Evolutionary conservation across 805 yeast species (phyloP).

Genomic region (Millerago galiae): DNA sequence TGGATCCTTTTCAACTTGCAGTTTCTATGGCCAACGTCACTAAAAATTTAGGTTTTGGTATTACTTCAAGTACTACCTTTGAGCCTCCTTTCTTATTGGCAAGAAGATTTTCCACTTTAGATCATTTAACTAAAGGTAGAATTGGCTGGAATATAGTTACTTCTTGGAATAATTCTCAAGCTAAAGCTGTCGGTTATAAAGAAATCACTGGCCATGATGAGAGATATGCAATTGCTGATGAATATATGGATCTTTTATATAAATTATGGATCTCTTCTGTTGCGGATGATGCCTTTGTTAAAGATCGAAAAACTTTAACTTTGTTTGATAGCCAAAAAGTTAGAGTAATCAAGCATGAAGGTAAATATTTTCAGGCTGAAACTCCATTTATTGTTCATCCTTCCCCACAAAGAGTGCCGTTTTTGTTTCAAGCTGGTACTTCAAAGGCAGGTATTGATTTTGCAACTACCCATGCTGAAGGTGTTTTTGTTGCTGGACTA

Average conservation of each 20-base stretch:
- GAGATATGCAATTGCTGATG: constrained; percentile 36
- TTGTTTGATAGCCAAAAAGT: constrained; percentile 31
- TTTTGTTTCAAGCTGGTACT: constrained; percentile 39
- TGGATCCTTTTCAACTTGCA: constrained; percentile 29
- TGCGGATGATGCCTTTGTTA: constrained; percentile 31
- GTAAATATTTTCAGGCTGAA: constrained; percentile 33
- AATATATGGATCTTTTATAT: constrained; percentile 33
- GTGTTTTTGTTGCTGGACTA: constrained; percentile 31
- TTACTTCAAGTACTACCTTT: constrained; percentile 37
- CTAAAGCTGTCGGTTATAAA: constrained; percentile 32
- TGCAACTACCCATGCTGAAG: constrained; percentile 39
- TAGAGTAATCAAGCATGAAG: constrained; percentile 32
- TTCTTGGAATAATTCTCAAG: constrained; percentile 36
- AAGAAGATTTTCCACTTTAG: constrained; percentile 35
- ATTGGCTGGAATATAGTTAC: constrained; percentile 43
- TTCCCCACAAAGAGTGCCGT: constrained; percentile 34
- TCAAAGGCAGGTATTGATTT: constrained; percentile 34
- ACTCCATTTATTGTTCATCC: constrained; percentile 36
- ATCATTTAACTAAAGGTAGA: constrained; percentile 37
- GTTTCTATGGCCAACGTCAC: constrained; percentile 37
- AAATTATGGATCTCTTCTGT: constrained; percentile 35
- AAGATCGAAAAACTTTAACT: constrained; percentile 14
- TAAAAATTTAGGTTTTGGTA: constrained; percentile 31
- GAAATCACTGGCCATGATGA: constrained; percentile 33
- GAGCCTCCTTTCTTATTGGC: constrained; percentile 37